A percentile compares a stretch with the other conserved stretches of the same genome.
Conservation (phyloP, 768 basidiomycete genomes). For the Mrakia gelida region DNA sequence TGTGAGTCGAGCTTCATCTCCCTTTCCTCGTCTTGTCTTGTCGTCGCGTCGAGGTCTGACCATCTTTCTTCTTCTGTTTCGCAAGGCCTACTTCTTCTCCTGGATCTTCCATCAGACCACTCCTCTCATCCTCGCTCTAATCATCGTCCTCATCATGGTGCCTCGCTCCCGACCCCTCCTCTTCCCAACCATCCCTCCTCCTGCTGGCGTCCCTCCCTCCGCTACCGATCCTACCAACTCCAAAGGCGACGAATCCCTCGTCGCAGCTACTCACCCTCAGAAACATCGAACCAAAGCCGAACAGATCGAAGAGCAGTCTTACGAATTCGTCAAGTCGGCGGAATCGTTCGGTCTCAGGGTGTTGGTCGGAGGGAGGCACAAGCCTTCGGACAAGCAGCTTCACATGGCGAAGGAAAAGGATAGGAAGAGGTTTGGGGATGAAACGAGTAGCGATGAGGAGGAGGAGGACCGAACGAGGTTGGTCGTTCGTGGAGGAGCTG, state of each 20-base stretch:
- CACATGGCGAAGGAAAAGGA: constrained; percentile 23
- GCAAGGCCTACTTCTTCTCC: constrained; percentile 43
- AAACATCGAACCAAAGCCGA: constrained; percentile 45
- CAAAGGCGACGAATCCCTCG: constrained; percentile 45
- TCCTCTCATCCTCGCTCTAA: constrained; percentile 41
- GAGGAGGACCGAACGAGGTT: constrained; percentile 38
- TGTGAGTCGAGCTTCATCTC: not conserved
- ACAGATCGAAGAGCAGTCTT: constrained; percentile 48
- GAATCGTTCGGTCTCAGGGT: constrained; percentile 18
- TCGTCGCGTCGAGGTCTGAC: not conserved
- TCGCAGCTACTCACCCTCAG: constrained; percentile 43
- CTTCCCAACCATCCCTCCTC: constrained; percentile 45
- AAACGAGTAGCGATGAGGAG: constrained; percentile 35
- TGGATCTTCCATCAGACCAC: constrained; percentile 45
- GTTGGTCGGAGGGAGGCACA: constrained; percentile 20
- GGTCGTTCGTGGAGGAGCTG: not conserved
- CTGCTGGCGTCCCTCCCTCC: constrained; percentile 44
- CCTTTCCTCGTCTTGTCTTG: too few species aligned
- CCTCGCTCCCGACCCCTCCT: constrained; percentile 42
- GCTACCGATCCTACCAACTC: constrained; percentile 47
- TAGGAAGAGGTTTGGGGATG: constrained; percentile 7
- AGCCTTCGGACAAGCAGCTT: constrained; percentile 24
- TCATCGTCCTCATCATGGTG: constrained; percentile 43
- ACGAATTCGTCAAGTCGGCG: constrained; percentile 42
- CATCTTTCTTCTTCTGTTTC: not conserved